Base-by-base conservation (phyloP, 2,329 filamentous ascomycete genomes). In the Diaporthe sp. region DNA sequence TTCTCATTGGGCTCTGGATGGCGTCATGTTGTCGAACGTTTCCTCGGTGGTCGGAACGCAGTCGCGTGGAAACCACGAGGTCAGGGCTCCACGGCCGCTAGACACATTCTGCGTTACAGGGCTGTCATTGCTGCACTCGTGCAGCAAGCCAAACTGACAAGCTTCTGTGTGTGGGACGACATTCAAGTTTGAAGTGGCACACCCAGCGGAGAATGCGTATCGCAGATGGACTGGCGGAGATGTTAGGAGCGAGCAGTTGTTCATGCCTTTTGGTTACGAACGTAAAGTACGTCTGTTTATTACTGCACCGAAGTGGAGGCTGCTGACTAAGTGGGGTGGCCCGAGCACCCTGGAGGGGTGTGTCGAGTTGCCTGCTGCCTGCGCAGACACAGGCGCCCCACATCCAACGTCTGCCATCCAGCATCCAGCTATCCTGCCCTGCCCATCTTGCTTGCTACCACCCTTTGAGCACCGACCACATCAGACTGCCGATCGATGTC, bases 281-380 rank as follows among this genome's bases (percentile, higher is more conserved):
- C 58, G 15, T 42, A 63, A 37, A 35, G 22, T 58, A 58, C 55
- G 32, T 10, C 10, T 1, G 5, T 58, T 32, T 44, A n/a, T 6
- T 44, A 30, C 39, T n/a, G n/a, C 1, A 9, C 7, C 37, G 12
- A 8, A 37, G 10, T 12, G 6, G 10, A 37, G 5, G 42, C n/a
- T 22, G 61, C 61, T 66, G 61, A 66, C 61, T 51, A 66, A 66
- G 37, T 37, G 15, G 59, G 22, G 44, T 66, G 44, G 44, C 42
- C 32, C 30, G 22, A 66, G 44, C 44, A 51, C 19, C 15, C 27
- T 37, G 44, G 22, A 35, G 61, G 44, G 61, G 61, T 66, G 63
- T 7, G 10, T 12, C 32, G n/a, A 50, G 69, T 53, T 17, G 55
- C 17, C 56, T 61, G 56, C 69, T 71, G 55, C 69, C 69, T 71